Evolutionary conservation across 495 filamentous ascomycete genomes (phyloP), one percentile per base, ranked within the genome.

Genomic region (Pyrenopolyporus hunteri): DNA sequence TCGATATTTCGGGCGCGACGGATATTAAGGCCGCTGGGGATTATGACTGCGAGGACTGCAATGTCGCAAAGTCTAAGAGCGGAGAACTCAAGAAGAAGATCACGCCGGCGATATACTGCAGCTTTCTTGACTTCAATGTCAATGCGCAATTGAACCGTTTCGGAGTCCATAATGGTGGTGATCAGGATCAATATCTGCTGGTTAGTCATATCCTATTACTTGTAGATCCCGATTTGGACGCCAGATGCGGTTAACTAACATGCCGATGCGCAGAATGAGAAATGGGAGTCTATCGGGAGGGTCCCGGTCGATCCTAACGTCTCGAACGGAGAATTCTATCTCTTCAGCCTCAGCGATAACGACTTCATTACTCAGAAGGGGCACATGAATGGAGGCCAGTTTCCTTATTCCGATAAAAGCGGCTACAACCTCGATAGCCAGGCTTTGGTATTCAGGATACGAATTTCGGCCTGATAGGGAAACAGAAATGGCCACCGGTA

Each of bases 311-410:
- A 87, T 62, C 76, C 74, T 2, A 53, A 63, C 39, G 35, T 60
- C 2, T 52, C 68, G 3, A 73, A 76, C 45, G 78, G 82, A 31
- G 87, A 90, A 74, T 92, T 82, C 64, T 91, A 83, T 70, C 70
- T 92, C 49, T 82, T 92, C 59, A 83, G 80, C 25, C 69, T 89
- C 25, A 87, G 81, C 59, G 90, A 93, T 63, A 91, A 94, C 71
- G 89, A 93, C 70, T 91, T 92, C 60, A 86, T 92, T 40, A 92
- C 89, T 3, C 85, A 92, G 70, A 78, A 92, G 74, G 89, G 86
- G 2, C 79, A 78, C 54, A 80, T 88, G 71, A 83, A 91, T 59
- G 78, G 78, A 58, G 90, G 89, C 11, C 77, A 75, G 55, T 76
- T 83, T 26, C 71, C 70, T 14, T 93, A 87, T 65, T 66, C 75